Percentiles rank a stretch among this genome's conserved stretches.
These are phyloP conservation scores for Fagopyrum homotropicum DNA, from an alignment of 148 eudicot species.

Conservation along the genomic window DNA sequence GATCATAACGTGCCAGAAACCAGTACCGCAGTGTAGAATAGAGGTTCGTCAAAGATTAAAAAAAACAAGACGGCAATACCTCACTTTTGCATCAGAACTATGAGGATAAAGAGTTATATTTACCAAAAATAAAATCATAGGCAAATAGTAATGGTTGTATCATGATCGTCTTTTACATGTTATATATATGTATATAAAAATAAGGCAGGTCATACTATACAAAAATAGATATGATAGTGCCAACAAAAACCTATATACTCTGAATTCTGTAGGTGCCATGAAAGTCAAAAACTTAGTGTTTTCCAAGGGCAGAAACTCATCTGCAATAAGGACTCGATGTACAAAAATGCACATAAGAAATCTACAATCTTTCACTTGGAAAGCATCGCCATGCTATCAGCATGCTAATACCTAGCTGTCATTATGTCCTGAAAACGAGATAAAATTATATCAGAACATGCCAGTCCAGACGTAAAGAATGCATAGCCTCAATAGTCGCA, in stretches of 20 bases:
- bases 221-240: constrained; percentile 16
- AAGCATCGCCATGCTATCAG: constrained; percentile 6
- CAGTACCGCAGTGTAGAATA: background rate
- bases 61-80: no score
- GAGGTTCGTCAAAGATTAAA: background rate
- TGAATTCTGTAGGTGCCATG: constrained; percentile 21
- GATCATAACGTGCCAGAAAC: background rate
- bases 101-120: no score
- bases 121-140: no score
- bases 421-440: background rate
- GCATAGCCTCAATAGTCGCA: background rate
- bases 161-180: constrained; percentile 14
- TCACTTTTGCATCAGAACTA: no score
- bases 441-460: background rate
- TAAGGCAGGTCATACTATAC: constrained; percentile 33
- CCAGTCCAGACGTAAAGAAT: background rate
- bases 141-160: background rate
- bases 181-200: background rate
- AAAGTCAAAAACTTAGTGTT: constrained; percentile 49
- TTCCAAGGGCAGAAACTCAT: constrained; percentile 88
- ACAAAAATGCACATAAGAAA: constrained; percentile 44
- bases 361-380: constrained; percentile 8
- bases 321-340: constrained; percentile 71
- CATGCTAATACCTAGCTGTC: constrained; percentile 9
- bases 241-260: constrained; percentile 11